phyloP scores from a whole-genome alignment of 495 filamentous ascomycete species.

The Xylaria nigripes region DNA sequence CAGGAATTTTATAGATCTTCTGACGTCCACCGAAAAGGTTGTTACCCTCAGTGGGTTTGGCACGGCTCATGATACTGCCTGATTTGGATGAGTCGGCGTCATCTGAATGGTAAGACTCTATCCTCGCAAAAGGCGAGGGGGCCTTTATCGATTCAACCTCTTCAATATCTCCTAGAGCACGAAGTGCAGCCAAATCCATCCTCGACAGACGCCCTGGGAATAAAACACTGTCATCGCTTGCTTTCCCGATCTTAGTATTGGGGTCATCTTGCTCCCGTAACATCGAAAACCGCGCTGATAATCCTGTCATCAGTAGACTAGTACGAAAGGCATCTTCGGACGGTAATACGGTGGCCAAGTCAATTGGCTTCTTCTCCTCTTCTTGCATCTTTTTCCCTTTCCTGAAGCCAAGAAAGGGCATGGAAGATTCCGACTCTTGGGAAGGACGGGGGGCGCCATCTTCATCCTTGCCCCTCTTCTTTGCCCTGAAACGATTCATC shows the following conservation, averaged over 20 bases:
- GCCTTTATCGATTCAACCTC: conserved; percentile 76
- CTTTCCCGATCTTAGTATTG: conserved; percentile 76
- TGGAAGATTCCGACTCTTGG: conserved; percentile 43
- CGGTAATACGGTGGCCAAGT: conserved; percentile 67
- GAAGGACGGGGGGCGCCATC: conserved; percentile 38
- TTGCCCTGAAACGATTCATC: conserved; percentile 71
- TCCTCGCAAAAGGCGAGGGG: conserved; percentile 41
- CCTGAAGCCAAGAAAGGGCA: conserved; percentile 48
- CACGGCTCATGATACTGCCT: conserved; percentile 72
- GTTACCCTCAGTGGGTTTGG: conserved; percentile 84
- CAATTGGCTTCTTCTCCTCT: conserved; percentile 57
- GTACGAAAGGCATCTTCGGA: conserved; percentile 90
- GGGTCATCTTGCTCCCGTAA: conserved; percentile 89
- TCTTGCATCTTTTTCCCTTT: conserved; percentile 49
- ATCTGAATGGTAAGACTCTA: conserved; percentile 55
- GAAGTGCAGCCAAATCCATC: conserved; percentile 42
- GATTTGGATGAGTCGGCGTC: conserved; percentile 44
- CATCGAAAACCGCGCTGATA: conserved; percentile 96
- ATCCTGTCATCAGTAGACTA: conserved; percentile 87
- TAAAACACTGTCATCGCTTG: conserved; percentile 87
- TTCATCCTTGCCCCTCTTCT: conserved; percentile 60
- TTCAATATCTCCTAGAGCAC: conserved; percentile 68
- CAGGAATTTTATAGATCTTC: conserved; percentile 87
- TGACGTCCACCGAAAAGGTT: conserved; percentile 92
- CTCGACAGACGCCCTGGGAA: conserved; percentile 72